phyloP scores from a whole-genome alignment of 2,329 filamentous ascomycete genomes.

The Epichloe gansuensis region DNA sequence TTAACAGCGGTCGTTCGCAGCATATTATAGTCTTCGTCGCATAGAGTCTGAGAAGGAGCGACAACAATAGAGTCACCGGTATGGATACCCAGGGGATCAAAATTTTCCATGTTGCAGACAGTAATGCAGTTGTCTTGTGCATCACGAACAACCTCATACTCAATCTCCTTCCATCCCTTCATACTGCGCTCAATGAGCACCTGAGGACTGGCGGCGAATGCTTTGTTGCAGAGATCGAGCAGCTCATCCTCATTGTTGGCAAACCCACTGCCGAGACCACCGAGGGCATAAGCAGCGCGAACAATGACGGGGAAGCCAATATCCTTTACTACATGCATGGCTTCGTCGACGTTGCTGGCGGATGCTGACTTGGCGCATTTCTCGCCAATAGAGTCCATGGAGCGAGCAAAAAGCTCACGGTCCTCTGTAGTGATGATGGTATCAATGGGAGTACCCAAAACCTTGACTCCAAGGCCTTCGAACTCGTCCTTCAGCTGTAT shows the following conservation, averaged over 20 bases:
- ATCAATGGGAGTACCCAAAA: constrained; percentile 90
- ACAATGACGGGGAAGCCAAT: constrained; percentile 97
- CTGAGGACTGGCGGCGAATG: constrained; percentile 88
- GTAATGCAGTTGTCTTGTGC: constrained; percentile 96
- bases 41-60: constrained; percentile 89
- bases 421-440: constrained; percentile 99
- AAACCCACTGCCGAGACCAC: constrained; percentile 90
- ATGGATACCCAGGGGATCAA: constrained; percentile 94
- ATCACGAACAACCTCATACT: constrained; percentile 96
- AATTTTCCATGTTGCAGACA: constrained; percentile 99
- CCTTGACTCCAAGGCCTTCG: constrained; percentile 78
- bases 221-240: constrained; percentile 80
- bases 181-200: constrained; percentile 95
- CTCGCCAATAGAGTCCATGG: constrained; percentile 96
- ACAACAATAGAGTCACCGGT: constrained; percentile 98
- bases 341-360: constrained; percentile 77
- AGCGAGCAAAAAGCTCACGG: constrained; percentile 89
- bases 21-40: constrained; percentile 99
- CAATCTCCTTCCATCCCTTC: constrained; percentile 99
- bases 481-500: constrained; percentile 98
- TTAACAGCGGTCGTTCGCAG: constrained; percentile 92
- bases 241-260: constrained; percentile 78
- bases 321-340: constrained; percentile 71
- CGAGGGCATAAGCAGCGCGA: constrained; percentile 87
- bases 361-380: constrained; percentile 97